Evolutionary conservation across 2,329 filamentous ascomycete species (phyloP).

Genomic region (Aspergillus niger): DNA sequence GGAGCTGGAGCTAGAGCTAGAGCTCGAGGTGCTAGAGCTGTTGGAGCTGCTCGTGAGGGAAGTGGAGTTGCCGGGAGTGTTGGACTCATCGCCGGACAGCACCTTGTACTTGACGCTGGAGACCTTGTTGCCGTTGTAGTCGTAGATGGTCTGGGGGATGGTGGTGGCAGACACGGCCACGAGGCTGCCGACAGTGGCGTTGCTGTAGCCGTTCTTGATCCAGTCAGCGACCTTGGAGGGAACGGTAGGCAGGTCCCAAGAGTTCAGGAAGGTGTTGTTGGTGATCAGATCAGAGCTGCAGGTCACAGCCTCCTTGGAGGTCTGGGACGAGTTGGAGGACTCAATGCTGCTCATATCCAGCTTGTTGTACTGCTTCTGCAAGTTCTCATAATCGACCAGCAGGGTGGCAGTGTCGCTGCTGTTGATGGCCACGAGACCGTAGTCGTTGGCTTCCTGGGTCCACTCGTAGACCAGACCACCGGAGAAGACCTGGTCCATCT

Average conservation of each 20-base stretch:
- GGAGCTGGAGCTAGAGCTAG: constrained; percentile 19
- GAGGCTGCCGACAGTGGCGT: constrained; percentile 65
- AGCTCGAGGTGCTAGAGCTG: constrained; percentile 19
- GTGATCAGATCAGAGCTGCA: constrained; percentile 71
- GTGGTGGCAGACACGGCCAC: constrained; percentile 59
- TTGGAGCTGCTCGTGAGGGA: constrained; percentile 23
- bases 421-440: constrained; percentile 63
- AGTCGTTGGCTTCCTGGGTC: constrained; percentile 51
- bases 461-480: constrained; percentile 60
- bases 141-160: constrained; percentile 61
- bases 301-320: constrained; percentile 58
- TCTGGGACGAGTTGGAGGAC: constrained; percentile 60
- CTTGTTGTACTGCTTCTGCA: constrained; percentile 73
- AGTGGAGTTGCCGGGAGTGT: constrained; percentile 52
- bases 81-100: constrained; percentile 55
- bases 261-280: constrained; percentile 66
- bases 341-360: constrained; percentile 71
- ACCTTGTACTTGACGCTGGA: constrained; percentile 62
- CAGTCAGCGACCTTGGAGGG: constrained; percentile 70
- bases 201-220: constrained; percentile 73
- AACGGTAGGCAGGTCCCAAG: constrained; percentile 73
- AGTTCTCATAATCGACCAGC: constrained; percentile 68
- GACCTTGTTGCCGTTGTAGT: constrained; percentile 59
- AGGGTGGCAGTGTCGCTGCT: constrained; percentile 60
- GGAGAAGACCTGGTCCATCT: constrained; percentile 61